Conservation (phyloP, 1,139 yeast species). For the Debaryomyces subglobosus region DNA sequence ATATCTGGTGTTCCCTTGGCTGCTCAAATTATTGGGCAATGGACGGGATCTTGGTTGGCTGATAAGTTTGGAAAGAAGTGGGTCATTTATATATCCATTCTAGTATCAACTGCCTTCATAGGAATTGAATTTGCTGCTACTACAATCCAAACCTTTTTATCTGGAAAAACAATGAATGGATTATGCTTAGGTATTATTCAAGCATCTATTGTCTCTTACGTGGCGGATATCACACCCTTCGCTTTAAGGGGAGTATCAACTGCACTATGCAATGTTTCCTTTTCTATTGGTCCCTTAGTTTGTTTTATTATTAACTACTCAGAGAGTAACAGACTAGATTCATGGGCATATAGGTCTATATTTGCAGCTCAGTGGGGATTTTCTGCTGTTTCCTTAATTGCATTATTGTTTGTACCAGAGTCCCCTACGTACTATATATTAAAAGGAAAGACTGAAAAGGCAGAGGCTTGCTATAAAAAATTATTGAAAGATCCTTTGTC, state of each 20-base stretch:
- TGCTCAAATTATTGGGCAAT: constrained; percentile 20
- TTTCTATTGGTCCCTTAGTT: constrained; percentile 31
- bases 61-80: constrained; percentile 23
- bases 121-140: constrained; percentile 28
- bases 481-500: constrained; percentile 21
- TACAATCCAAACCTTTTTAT: constrained; percentile 24
- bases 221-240: constrained; percentile 34
- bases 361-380: constrained; percentile 32
- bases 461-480: constrained; percentile 8
- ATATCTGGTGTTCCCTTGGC: constrained; percentile 31
- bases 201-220: constrained; percentile 12
- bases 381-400: constrained; percentile 19
- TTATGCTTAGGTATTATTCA: constrained; percentile 27
- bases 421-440: constrained; percentile 8
- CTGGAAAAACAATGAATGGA: constrained; percentile 30
- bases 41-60: constrained; percentile 17
- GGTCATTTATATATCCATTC: constrained; percentile 13
- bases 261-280: constrained; percentile 26
- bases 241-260: constrained; percentile 29
- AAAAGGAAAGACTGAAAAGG: constrained; percentile 15
- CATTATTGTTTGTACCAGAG: constrained; percentile 17
- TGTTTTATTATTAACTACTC: constrained; percentile 22
- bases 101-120: constrained; percentile 23
- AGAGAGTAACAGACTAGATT: constrained; percentile 12
- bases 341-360: constrained; percentile 32